A percentile compares a stretch with the other conserved stretches of the same genome.
Conservation (phyloP, 192 early-diverging fungal species). For the Geranomyces michiganensis region DNA sequence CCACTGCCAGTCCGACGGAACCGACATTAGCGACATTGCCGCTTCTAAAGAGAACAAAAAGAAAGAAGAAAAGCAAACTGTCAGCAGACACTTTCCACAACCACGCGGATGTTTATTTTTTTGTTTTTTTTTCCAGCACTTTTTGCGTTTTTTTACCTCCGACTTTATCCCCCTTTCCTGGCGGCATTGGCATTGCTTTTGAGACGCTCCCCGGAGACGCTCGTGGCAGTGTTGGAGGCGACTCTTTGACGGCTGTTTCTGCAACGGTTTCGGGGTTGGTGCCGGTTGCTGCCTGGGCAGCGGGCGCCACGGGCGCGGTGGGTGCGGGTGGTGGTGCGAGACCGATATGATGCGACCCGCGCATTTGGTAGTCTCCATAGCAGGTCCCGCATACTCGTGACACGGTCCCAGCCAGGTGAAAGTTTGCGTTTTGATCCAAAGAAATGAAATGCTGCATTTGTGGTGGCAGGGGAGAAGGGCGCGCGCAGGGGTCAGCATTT, state of each 20-base stretch:
- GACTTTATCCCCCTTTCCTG: slow-evolving; percentile 13
- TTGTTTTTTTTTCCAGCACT: neutral
- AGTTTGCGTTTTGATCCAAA: slow-evolving; percentile 19
- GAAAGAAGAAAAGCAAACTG: neutral
- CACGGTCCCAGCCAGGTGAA: slow-evolving; percentile 13
- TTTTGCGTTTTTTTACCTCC: neutral
- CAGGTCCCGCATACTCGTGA: slow-evolving; percentile 16
- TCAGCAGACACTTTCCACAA: no score
- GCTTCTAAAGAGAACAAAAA: neutral
- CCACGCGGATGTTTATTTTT: neutral
- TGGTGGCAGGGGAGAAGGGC: no score
- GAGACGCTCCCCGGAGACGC: neutral
- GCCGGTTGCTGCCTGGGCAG: neutral
- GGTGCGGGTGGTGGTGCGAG: neutral
- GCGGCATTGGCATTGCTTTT: slow-evolving; percentile 5
- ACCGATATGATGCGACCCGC: neutral
- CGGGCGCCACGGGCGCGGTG: neutral
- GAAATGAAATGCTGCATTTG: slow-evolving; percentile 11
- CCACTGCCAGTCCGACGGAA: slow-evolving; percentile 36
- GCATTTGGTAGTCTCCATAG: slow-evolving; percentile 1
- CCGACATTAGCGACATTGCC: slow-evolving; percentile 32
- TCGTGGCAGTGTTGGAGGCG: no score
- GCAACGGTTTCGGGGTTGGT: neutral
- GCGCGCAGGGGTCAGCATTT: no score
- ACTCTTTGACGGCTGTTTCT: no score